Evolutionary conservation across 257 asterid genomes (phyloP).

Genomic region (Solanum clarkiae): DNA sequence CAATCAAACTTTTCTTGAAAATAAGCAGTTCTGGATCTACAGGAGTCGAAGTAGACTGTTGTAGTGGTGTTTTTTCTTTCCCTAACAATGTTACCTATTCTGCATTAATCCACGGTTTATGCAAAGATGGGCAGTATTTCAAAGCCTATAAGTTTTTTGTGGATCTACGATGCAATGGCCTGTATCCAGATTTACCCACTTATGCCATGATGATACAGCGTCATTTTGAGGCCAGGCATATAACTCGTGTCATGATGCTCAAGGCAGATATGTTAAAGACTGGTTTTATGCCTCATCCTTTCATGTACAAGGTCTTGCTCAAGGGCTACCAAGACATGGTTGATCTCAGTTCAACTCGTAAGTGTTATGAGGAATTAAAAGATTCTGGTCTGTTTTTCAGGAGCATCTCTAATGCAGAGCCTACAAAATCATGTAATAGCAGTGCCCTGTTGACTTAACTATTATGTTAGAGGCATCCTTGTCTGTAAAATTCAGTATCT

Average conservation of each 20-base stretch:
- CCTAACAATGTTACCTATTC: slow-evolving; percentile 29
- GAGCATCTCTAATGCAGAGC: background rate
- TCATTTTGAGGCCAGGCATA: slow-evolving; percentile 29
- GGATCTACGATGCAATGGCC: slow-evolving; percentile 40
- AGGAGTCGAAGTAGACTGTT: background rate
- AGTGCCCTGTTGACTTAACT: background rate
- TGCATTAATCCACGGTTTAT: slow-evolving; percentile 39
- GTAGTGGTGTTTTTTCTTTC: background rate
- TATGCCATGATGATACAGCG: slow-evolving; percentile 30
- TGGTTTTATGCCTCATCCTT: slow-evolving; percentile 27
- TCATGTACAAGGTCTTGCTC: slow-evolving; percentile 16
- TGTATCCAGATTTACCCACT: slow-evolving; percentile 25
- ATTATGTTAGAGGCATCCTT: background rate
- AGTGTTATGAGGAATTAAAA: slow-evolving; percentile 20
- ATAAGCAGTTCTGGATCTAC: slow-evolving; percentile 6
- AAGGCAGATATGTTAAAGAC: slow-evolving; percentile 71
- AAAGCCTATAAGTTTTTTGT: slow-evolving; percentile 56
- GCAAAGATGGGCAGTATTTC: slow-evolving; percentile 36
- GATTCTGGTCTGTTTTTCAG: background rate
- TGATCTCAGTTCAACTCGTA: slow-evolving; percentile 30
- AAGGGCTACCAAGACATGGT: slow-evolving; percentile 35
- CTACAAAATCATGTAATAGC: background rate
- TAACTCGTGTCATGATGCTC: slow-evolving; percentile 41
- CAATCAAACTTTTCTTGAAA: slow-evolving; percentile 38
- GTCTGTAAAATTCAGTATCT: background rate